Conservation (phyloP, 176 grass and related monocot genomes). For the Ananas comosus region DNA sequence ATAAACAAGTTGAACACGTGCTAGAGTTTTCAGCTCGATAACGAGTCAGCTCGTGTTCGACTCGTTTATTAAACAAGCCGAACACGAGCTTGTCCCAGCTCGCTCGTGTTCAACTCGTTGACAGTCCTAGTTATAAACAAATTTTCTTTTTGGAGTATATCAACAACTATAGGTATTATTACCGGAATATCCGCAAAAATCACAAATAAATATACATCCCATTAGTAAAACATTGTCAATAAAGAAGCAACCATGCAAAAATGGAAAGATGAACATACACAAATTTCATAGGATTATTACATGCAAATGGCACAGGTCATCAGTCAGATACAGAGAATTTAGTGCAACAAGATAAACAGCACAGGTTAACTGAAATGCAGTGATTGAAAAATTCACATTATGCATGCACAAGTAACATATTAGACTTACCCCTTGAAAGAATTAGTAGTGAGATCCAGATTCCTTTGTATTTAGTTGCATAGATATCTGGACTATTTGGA, state of each 20-base stretch:
- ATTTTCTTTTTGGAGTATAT: too few species aligned
- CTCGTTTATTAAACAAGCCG: too few species aligned
- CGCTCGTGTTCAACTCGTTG: too few species aligned
- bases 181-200: too few species aligned
- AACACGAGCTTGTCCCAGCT: too few species aligned
- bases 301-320: not conserved
- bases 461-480: constrained; percentile 96
- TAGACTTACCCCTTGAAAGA: constrained; percentile 82
- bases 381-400: not conserved
- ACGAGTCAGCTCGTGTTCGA: too few species aligned
- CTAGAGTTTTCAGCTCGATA: too few species aligned
- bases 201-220: not conserved
- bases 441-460: constrained; percentile 87
- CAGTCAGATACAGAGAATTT: not conserved
- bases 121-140: too few species aligned
- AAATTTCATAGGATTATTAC: not conserved
- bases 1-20: too few species aligned
- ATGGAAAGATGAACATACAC: not conserved
- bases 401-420: not conserved
- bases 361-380: not conserved
- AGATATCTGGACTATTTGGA: constrained; percentile 75
- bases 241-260: not conserved
- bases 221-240: not conserved
- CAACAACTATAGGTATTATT: too few species aligned
- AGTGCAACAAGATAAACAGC: not conserved